Conservation (phyloP, 352 stramenopile genomes). For the Phytophthora uliginosa region DNA sequence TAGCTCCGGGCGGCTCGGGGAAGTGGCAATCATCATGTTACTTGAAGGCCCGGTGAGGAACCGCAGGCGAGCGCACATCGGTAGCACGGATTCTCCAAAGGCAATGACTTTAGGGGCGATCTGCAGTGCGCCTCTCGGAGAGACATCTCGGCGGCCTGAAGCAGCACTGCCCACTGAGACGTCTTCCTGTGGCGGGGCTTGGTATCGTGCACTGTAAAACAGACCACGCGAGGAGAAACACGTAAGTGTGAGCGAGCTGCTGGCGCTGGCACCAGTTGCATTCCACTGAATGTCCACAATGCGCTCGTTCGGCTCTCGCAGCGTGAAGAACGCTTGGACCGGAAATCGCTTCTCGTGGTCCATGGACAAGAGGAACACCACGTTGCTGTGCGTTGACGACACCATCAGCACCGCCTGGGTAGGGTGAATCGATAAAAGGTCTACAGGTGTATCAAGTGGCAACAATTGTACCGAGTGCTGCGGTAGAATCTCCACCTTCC, state of each 20-base stretch:
- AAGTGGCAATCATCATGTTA: conserved; percentile 60
- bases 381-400: conserved; percentile 54
- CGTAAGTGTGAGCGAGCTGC: conserved; percentile 62
- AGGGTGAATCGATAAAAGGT: conserved; percentile 70
- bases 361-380: conserved; percentile 70
- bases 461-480: conserved; percentile 71
- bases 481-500: conserved; percentile 66
- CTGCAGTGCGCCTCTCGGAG: conserved; percentile 29
- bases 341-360: conserved; percentile 80
- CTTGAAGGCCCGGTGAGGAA: conserved; percentile 60
- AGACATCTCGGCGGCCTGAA: conserved; percentile 19
- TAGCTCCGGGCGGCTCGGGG: conserved; percentile 49
- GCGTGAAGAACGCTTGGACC: conserved; percentile 61
- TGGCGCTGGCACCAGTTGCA: conserved; percentile 24
- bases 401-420: conserved; percentile 64
- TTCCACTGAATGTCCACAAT: conserved; percentile 77
- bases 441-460: conserved; percentile 36
- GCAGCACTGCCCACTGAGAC: conserved; percentile 24
- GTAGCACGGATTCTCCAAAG: conserved; percentile 52
- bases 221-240: conserved; percentile 61
- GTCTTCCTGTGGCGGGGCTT: conserved; percentile 32
- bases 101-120: conserved; percentile 58
- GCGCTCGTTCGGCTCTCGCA: conserved; percentile 47
- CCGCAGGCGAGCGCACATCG: conserved; percentile 45
- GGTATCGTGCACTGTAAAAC: conserved; percentile 62